Base-by-base conservation (phyloP, 2,329 filamentous ascomycete genomes). In the Clonostachys sp. region DNA sequence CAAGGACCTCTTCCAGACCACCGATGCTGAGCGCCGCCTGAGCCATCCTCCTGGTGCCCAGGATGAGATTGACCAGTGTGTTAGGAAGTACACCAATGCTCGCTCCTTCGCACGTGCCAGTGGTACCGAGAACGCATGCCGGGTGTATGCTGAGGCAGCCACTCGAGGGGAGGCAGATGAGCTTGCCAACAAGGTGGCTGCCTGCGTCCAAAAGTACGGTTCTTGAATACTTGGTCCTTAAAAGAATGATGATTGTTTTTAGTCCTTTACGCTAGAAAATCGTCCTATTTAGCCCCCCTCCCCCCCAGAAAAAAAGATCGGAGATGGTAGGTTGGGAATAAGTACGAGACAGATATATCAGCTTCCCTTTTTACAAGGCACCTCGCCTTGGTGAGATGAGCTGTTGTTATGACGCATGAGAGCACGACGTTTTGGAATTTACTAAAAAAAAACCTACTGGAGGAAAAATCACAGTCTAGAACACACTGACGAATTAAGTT, bases 121-220 rank as follows among this genome's bases (percentile, higher is more conserved):
- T 55, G 94, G 94, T 33, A 99, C 94, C 0, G 94, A 99, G 68
- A 95, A 99, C 66, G 92, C 91, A 3, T 91, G 96, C 57, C 82
- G 94, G 52, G 91, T 99, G 17, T 99, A 99, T 62, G 92, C 92
- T 8, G 94, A 99, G 71, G 94, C 94, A 5, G 89, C 88, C 36
- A 94, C 89, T 42, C 83, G 88, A 53, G 87, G 84, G 14, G 92
- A 97, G 68, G 91, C 91, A 1, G 91, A 96, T 59, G 91, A 96
- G 66, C 77, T 97, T 52, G 90, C 91, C 49, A 84, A 84, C 58
- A 89, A 90, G 64, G 90, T 97, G 43, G 84, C 86, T 14, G 78
- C 82, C 54, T 81, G 91, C 52, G 85, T 94, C 49, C 81, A 84
- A 65, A 80, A 84, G 57, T 79, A 59, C 38, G 17, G n/a, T 14